Percentiles rank a stretch among this genome's conserved stretches.
phyloP scores from a whole-genome alignment of 768 basidiomycete genomes.

The Boletus vinaceobasis region DNA sequence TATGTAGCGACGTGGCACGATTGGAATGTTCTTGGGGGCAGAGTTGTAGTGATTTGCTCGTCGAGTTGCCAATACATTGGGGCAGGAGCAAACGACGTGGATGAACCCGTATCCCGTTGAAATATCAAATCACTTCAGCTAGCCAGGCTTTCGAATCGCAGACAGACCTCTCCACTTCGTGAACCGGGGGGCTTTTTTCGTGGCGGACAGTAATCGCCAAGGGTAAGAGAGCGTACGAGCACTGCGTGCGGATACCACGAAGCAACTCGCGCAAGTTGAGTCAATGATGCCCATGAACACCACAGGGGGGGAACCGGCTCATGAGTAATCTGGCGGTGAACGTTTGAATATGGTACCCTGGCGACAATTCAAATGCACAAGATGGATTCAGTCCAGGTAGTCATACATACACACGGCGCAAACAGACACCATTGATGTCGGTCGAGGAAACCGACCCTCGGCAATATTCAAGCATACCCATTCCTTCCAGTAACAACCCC shows the following conservation, averaged over 20 bases:
- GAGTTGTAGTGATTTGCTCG: too few relatives aligned
- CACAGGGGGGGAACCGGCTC: neutral
- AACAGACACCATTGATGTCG: neutral
- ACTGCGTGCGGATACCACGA: neutral
- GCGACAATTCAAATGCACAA: neutral
- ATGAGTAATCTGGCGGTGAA: neutral
- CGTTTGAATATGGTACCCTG: neutral
- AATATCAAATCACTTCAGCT: too few relatives aligned
- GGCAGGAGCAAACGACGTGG: too few relatives aligned
- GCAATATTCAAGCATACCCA: conserved; percentile 35
- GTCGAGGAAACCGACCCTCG: neutral
- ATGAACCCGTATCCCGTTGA: too few relatives aligned
- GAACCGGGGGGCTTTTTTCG: neutral
- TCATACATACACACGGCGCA: neutral
- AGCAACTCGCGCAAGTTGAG: too few relatives aligned
- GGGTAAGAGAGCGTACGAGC: too few relatives aligned
- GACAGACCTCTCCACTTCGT: neutral
- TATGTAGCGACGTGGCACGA: too few relatives aligned
- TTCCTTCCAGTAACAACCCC: conserved; percentile 43
- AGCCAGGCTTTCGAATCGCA: too few relatives aligned
- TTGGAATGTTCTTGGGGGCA: too few relatives aligned
- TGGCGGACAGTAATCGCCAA: neutral
- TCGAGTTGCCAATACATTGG: too few relatives aligned
- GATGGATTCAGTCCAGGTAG: neutral
- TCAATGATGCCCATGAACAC: neutral